Percentiles rank a stretch among this genome's conserved stretches.
These are phyloP conservation scores for Lagenaria siceraria DNA, from an alignment of 306 rosid species.

Conservation along the genomic window DNA sequence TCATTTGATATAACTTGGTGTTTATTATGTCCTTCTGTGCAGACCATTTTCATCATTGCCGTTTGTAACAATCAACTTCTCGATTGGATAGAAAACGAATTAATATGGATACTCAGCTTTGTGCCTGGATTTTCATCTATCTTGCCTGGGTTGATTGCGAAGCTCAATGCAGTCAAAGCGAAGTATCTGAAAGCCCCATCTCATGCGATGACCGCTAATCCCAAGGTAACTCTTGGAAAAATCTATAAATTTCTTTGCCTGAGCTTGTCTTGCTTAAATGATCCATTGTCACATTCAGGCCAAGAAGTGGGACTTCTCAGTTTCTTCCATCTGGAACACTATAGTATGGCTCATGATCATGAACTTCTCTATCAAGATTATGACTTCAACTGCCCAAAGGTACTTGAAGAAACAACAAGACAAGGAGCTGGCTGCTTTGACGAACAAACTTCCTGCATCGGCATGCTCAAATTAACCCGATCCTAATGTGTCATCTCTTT, in stretches of 20 bases:
- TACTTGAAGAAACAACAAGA: conserved; percentile 72
- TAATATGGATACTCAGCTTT: conserved; percentile 76
- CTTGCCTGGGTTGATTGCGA: conserved; percentile 41
- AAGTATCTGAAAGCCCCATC: conserved; percentile 58
- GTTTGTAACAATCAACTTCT: conserved; percentile 98
- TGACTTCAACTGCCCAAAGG: conserved; percentile 74
- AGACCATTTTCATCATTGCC: conserved; percentile 77
- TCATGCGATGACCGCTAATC: conserved; percentile 26
- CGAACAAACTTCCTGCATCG: conserved; percentile 9
- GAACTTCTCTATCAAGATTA: conserved; percentile 84
- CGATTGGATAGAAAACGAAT: conserved; percentile 82
- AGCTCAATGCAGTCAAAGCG: conserved; percentile 52
- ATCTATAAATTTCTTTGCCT: background rate
- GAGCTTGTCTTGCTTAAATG: background rate
- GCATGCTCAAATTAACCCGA: background rate
- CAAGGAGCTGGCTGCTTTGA: conserved; percentile 29
- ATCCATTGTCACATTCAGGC: conserved; percentile 27
- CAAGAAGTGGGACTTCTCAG: conserved; percentile 77
- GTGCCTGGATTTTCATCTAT: conserved; percentile 64
- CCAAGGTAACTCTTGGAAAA: conserved; percentile 34
- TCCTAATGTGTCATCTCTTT: background rate
- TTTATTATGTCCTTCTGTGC: conserved; percentile 12
- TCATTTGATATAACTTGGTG: background rate
- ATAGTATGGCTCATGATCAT: conserved; percentile 94
- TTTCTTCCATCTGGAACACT: conserved; percentile 71